Evolutionary conservation across 805 yeast species (phyloP).

Genomic region (Kurtzmaniella fragi): DNA sequence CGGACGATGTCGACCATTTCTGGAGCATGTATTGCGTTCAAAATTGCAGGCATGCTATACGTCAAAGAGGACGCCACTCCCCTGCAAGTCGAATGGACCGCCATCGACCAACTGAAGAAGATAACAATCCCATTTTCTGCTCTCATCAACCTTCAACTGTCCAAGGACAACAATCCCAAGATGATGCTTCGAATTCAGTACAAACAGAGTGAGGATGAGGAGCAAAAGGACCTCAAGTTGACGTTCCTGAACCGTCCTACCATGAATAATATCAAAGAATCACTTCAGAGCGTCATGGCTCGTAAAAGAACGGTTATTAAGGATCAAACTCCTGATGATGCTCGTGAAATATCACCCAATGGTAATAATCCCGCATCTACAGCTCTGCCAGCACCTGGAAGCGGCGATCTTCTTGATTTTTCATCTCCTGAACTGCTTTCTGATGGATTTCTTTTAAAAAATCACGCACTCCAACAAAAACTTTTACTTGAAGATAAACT

Average conservation of each 20-base stretch:
- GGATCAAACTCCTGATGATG: constrained; percentile 29
- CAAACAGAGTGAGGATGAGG: constrained; percentile 28
- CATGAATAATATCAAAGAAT: constrained; percentile 68
- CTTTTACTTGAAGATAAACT: constrained; percentile 63
- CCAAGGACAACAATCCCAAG: constrained; percentile 61
- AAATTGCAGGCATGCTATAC: constrained; percentile 36
- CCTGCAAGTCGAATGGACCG: constrained; percentile 37
- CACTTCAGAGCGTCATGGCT: constrained; percentile 64
- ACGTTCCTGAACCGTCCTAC: constrained; percentile 68
- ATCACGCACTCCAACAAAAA: constrained; percentile 74
- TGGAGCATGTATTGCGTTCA: constrained; percentile 36
- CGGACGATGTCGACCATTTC: constrained; percentile 23
- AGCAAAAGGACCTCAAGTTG: constrained; percentile 37
- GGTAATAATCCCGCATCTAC: constrained; percentile 5
- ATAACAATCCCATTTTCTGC: constrained; percentile 31
- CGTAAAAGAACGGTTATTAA: constrained; percentile 53
- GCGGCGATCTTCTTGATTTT: constrained; percentile 14
- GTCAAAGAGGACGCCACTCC: constrained; percentile 40
- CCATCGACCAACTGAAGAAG: constrained; percentile 32
- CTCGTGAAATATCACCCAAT: constrained; percentile 24
- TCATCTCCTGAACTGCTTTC: constrained; percentile 23
- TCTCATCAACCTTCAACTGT: constrained; percentile 54
- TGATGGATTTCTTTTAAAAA: constrained; percentile 53
- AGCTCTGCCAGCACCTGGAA: constrained; percentile 9
- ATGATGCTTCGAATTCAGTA: constrained; percentile 60